Evolutionary conservation across 768 basidiomycete genomes (phyloP).

Genomic region (Mycena filopes): DNA sequence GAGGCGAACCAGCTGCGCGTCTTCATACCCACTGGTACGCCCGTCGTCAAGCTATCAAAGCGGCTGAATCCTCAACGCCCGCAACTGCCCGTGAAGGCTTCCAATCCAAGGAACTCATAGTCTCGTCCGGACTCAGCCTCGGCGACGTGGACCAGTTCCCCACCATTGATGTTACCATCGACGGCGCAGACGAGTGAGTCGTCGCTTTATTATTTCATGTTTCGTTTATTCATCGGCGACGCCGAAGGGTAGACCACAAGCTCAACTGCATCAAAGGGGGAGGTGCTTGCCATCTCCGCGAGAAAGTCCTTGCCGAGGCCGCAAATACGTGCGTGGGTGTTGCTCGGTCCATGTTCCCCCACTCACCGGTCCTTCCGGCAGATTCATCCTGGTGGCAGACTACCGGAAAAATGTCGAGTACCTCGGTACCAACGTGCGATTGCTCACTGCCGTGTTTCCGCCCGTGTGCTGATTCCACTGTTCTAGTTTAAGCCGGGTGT

Average conservation of each 20-base stretch:
- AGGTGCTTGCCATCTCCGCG: conserved; percentile 94
- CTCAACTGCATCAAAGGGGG: conserved; percentile 98
- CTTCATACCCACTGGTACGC: conserved; percentile 88
- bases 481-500: conserved; percentile 86
- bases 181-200: conserved; percentile 95
- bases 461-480: conserved; percentile 1
- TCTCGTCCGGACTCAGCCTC: conserved; percentile 76
- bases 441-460: not conserved
- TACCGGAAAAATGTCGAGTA: conserved; percentile 91
- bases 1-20: conserved; percentile 82
- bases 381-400: conserved; percentile 93
- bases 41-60: not conserved
- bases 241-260: conserved; percentile 77
- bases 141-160: conserved; percentile 93
- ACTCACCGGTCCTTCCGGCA: conserved; percentile 39
- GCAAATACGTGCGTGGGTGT: conserved; percentile 76
- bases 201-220: not conserved
- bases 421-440: conserved; percentile 83
- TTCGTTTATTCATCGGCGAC: not conserved
- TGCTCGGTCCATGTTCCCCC: conserved; percentile 2
- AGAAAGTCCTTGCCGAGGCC: conserved; percentile 98
- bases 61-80: conserved; percentile 9
- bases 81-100: conserved; percentile 64
- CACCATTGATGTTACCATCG: conserved; percentile 94
- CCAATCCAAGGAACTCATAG: conserved; percentile 96